These are phyloP conservation scores for Rhynchosporium agropyri DNA, from an alignment of 2,329 filamentous ascomycete genomes.

Conservation along the genomic window DNA sequence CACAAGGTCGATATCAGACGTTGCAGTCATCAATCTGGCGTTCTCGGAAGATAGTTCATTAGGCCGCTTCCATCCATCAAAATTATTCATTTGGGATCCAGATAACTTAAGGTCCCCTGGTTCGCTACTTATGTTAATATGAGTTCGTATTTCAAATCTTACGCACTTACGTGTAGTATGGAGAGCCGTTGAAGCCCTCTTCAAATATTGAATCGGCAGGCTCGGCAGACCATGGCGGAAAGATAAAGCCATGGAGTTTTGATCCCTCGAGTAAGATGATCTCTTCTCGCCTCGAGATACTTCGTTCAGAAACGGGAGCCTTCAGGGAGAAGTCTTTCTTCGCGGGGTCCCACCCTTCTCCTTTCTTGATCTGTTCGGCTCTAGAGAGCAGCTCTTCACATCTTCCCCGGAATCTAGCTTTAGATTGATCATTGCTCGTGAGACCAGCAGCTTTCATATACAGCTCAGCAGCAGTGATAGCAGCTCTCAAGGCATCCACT, in stretches of 20 bases:
- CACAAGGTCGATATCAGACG: conserved; percentile 74
- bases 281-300: conserved; percentile 70
- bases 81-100: conserved; percentile 70
- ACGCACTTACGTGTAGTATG: conserved; percentile 63
- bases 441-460: conserved; percentile 77
- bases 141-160: conserved; percentile 11
- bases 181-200: conserved; percentile 47
- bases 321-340: conserved; percentile 37
- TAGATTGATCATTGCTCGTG: conserved; percentile 63
- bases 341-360: conserved; percentile 31
- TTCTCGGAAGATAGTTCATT: conserved; percentile 47
- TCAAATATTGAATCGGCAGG: conserved; percentile 66
- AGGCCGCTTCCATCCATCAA: conserved; percentile 82
- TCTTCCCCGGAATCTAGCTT: conserved; percentile 65
- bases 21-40: conserved; percentile 56
- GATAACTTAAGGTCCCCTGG: conserved; percentile 72
- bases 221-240: conserved; percentile 78
- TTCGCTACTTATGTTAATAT: conserved; percentile 59
- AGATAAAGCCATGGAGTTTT: conserved; percentile 78
- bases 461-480: conserved; percentile 76
- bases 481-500: conserved; percentile 70
- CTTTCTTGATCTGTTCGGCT: conserved; percentile 75
- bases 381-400: conserved; percentile 69
- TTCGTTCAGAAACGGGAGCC: conserved; percentile 54
- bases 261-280: conserved; percentile 77